phyloP scores from a whole-genome alignment of 2,329 filamentous ascomycete species.

The Fusarium albosuccineum region DNA sequence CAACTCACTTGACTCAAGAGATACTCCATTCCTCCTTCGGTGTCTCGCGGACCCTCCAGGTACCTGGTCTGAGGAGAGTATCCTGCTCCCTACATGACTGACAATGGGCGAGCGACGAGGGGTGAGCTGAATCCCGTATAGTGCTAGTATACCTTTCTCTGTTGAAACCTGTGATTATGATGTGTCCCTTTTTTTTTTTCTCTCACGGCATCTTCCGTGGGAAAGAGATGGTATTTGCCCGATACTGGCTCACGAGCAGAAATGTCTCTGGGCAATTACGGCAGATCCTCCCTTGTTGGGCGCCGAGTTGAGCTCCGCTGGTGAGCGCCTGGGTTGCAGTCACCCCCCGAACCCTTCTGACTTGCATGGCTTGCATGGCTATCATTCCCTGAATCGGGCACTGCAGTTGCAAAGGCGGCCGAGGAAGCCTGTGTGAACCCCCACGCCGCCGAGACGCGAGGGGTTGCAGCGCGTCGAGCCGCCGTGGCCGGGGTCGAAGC shows the following conservation, averaged over 20 bases:
- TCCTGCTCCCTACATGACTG: constrained; percentile 9
- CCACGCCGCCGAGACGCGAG: constrained; percentile 45
- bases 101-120: constrained; percentile 21
- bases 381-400: constrained; percentile 42
- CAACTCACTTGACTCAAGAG: constrained; percentile 6
- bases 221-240: constrained; percentile 28
- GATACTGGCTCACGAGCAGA: constrained; percentile 33
- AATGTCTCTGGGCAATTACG: constrained; percentile 43
- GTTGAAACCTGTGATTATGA: constrained; percentile 13
- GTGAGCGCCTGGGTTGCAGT: constrained; percentile 31
- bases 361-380: constrained; percentile 45
- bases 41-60: constrained; percentile 3
- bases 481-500: constrained; percentile 12
- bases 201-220: constrained; percentile 34
- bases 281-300: constrained; percentile 38
- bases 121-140: constrained; percentile 25
- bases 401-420: constrained; percentile 35
- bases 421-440: constrained; percentile 33
- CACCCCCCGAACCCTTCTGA: constrained; percentile 44
- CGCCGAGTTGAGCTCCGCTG: constrained; percentile 34
- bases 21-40: not conserved
- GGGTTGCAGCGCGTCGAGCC: constrained; percentile 29
- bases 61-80: constrained; percentile 12
- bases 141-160: constrained; percentile 1
- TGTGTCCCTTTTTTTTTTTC: constrained; percentile 20